Percentiles rank a stretch among this genome's conserved stretches.
phyloP scores from a whole-genome alignment of 106 monocot genomes.

The Dendrobium catenatum region DNA sequence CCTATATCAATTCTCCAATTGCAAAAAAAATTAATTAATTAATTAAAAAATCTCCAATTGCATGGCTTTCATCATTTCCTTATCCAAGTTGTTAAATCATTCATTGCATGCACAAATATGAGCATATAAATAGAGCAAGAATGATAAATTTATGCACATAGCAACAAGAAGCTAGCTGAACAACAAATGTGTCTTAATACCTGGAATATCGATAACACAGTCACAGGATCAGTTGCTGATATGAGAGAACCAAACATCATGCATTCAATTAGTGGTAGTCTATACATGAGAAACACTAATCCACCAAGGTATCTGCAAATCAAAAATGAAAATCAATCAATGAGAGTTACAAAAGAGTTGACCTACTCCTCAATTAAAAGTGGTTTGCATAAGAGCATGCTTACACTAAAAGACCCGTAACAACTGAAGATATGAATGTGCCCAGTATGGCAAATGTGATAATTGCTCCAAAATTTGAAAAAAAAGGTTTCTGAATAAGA shows the following conservation, averaged over 20 bases:
- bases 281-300: slow-evolving; percentile 78
- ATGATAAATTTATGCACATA: not conserved
- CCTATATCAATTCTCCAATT: too few species aligned
- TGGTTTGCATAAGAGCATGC: slow-evolving; percentile 7
- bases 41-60: too few species aligned
- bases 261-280: slow-evolving; percentile 82
- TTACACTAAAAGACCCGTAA: slow-evolving; percentile 93
- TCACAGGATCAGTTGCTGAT: slow-evolving; percentile 98
- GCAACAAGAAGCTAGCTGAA: not conserved
- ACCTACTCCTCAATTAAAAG: not conserved
- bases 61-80: too few species aligned
- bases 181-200: slow-evolving; percentile 18
- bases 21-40: too few species aligned
- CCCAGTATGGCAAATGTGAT: slow-evolving; percentile 91
- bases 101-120: not conserved
- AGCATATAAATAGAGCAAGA: not conserved
- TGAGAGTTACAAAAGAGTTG: not conserved
- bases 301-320: slow-evolving; percentile 90
- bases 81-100: too few species aligned
- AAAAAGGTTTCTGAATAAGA: slow-evolving; percentile 86
- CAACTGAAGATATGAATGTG: slow-evolving; percentile 84
- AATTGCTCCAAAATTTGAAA: slow-evolving; percentile 99
- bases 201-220: slow-evolving; percentile 95
- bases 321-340: not conserved
- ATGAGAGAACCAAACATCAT: slow-evolving; percentile 99